These are phyloP conservation scores for Eremochloa ophiuroides DNA, from an alignment of 176 grass and related monocot genomes.

Conservation along the genomic window DNA sequence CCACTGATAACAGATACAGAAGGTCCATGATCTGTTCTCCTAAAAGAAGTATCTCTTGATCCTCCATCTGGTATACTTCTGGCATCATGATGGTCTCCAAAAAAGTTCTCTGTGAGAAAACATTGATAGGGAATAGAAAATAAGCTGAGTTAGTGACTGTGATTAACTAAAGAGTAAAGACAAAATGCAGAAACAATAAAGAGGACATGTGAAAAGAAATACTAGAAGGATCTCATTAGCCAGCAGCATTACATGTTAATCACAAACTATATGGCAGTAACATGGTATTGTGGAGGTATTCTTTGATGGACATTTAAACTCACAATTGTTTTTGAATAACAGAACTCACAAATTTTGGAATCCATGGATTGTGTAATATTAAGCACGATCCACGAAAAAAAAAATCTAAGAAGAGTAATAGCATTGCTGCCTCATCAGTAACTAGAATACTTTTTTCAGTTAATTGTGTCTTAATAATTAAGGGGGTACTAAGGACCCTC, in stretches of 20 bases:
- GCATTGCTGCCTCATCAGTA: background rate
- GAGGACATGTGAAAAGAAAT: background rate
- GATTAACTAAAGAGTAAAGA: background rate
- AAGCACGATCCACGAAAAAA: background rate
- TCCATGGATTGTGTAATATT: background rate
- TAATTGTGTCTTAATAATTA: no score
- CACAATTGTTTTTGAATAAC: background rate
- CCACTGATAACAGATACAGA: slow-evolving; percentile 60
- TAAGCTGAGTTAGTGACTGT: slow-evolving; percentile 5
- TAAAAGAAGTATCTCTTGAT: slow-evolving; percentile 70
- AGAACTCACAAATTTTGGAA: background rate
- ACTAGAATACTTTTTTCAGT: background rate
- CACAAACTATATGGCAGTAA: background rate
- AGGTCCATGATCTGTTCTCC: slow-evolving; percentile 48
- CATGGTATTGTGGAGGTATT: background rate
- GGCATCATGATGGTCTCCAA: slow-evolving; percentile 55
- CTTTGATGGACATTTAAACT: background rate
- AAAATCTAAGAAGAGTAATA: background rate
- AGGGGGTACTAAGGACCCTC: no score
- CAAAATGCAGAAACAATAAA: background rate
- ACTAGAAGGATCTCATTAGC: background rate
- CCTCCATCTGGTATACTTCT: slow-evolving; percentile 66
- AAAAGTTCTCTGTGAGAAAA: slow-evolving; percentile 70
- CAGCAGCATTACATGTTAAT: background rate
- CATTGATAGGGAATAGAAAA: slow-evolving; percentile 16